Percentiles rank a stretch among this genome's conserved stretches.
These are phyloP conservation scores for Sporopachydermia cereana DNA, from an alignment of 1,139 yeast species.

Conservation along the genomic window DNA sequence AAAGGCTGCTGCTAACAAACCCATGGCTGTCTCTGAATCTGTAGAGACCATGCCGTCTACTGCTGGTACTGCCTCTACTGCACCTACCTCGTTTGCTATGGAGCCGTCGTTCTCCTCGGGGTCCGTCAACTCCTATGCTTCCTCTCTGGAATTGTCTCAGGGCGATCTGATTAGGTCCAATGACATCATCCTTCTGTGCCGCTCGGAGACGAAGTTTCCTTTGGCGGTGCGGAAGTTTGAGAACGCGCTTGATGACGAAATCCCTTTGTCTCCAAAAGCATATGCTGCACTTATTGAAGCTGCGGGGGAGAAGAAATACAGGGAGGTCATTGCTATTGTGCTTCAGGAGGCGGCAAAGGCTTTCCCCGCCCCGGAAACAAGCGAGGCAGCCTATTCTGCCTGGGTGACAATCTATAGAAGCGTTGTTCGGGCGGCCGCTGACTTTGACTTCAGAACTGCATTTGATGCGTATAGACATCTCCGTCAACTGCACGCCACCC, in stretches of 20 bases:
- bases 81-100: too few relatives aligned
- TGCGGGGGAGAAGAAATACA: slow-evolving; percentile 10
- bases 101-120: too few relatives aligned
- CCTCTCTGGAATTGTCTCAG: too few relatives aligned
- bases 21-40: too few relatives aligned
- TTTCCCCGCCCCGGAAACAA: slow-evolving; percentile 18
- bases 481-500: slow-evolving; percentile 22
- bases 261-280: slow-evolving; percentile 17
- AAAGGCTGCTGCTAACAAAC: too few relatives aligned
- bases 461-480: slow-evolving; percentile 16
- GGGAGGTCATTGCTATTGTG: slow-evolving; percentile 10
- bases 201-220: slow-evolving; percentile 11
- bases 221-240: slow-evolving; percentile 15
- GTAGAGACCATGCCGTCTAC: too few relatives aligned
- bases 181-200: slow-evolving; percentile 16
- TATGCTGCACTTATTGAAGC: slow-evolving; percentile 15
- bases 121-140: too few relatives aligned
- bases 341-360: slow-evolving; percentile 14
- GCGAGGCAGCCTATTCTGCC: slow-evolving; percentile 17
- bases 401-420: slow-evolving; percentile 20
- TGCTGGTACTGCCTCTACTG: too few relatives aligned
- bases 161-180: slow-evolving; percentile 10
- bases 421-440: slow-evolving; percentile 17
- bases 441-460: slow-evolving; percentile 15
- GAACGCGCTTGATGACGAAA: slow-evolving; percentile 13